Percentiles rank a stretch among this genome's conserved stretches.
phyloP scores from a whole-genome alignment of 148 eudicot genomes.

The Silene conica region DNA sequence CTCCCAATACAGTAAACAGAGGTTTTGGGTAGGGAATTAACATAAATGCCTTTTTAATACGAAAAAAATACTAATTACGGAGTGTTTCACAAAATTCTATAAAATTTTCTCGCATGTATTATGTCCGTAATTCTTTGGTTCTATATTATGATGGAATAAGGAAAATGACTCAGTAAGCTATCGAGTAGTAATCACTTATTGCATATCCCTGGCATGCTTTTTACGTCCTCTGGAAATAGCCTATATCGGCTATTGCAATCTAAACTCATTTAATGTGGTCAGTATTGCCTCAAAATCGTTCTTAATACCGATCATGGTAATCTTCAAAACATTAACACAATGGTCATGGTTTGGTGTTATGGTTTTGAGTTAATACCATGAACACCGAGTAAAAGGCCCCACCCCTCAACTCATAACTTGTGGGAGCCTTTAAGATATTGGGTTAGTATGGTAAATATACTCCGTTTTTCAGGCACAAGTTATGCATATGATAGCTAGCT shows the following conservation, averaged over 20 bases:
- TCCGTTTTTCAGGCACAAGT: neutral
- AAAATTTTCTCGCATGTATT: neutral
- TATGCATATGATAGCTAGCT: neutral
- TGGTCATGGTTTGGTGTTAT: neutral
- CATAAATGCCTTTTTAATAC: neutral
- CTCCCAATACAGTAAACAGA: conserved; percentile 1
- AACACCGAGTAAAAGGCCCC: neutral
- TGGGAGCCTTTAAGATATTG: neutral
- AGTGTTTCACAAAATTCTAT: neutral
- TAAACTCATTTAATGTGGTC: neutral
- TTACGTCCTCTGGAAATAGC: neutral
- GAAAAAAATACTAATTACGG: no score
- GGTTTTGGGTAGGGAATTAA: neutral
- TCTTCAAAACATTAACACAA: neutral
- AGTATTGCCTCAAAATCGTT: neutral
- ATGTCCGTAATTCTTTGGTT: neutral
- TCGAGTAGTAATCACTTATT: neutral
- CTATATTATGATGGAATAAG: no score
- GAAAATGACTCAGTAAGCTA: neutral
- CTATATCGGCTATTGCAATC: neutral
- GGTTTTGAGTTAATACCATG: neutral
- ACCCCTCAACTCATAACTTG: neutral
- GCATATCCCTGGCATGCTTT: neutral
- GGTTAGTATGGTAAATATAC: neutral
- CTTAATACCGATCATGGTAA: neutral